Evolutionary conservation across 78 protist genomes (phyloP).

Genomic region (Carpediemonas membranifera): DNA sequence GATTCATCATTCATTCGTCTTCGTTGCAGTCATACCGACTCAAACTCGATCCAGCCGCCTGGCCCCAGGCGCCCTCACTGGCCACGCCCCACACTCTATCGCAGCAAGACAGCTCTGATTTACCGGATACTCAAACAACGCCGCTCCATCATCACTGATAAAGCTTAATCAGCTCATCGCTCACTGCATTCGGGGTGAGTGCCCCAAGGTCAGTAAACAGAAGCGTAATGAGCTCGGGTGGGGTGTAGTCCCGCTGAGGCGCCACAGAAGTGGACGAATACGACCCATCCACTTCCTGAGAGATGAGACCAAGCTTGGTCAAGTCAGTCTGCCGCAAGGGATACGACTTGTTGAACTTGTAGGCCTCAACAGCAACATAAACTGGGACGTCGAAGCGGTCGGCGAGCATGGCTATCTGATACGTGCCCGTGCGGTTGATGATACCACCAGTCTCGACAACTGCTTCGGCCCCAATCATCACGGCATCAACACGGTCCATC

Average conservation of each 20-base stretch:
- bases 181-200: constrained; percentile 67
- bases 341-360: constrained; percentile 77
- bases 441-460: constrained; percentile 95
- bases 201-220: constrained; percentile 95
- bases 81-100: no score
- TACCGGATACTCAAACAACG: no score
- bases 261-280: background rate
- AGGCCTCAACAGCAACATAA: constrained; percentile 85
- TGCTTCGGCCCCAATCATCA: constrained; percentile 86
- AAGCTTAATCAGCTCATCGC: constrained; percentile 2
- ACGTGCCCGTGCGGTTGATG: constrained; percentile 58
- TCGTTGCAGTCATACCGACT: no score
- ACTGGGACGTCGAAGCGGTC: constrained; percentile 67
- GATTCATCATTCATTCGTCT: no score
- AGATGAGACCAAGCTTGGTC: background rate
- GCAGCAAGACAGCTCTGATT: no score
- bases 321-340: constrained; percentile 70
- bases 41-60: no score
- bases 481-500: constrained; percentile 63
- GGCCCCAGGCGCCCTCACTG: no score
- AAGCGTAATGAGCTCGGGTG: constrained; percentile 76
- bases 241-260: constrained; percentile 82
- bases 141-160: no score
- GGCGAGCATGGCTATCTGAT: constrained; percentile 68
- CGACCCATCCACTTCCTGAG: background rate